Evolutionary conservation across 228 moss, liverwort and hornwort species (phyloP).

Genomic region (Sphagnum fallax): DNA sequence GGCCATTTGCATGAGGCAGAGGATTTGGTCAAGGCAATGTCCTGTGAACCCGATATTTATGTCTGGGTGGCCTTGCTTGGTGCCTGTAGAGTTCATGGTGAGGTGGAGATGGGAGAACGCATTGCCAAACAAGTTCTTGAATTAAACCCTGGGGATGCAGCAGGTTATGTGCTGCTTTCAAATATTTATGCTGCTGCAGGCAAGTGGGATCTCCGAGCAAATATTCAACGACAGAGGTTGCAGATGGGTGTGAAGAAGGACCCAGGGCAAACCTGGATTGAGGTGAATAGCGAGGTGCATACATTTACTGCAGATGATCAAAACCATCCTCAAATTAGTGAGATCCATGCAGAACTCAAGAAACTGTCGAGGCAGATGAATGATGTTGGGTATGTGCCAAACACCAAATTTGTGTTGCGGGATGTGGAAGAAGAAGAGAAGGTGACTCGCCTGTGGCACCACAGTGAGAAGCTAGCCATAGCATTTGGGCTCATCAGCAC

Average conservation of each 20-base stretch:
- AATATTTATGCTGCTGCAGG: slow-evolving; percentile 13
- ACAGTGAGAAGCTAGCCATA: slow-evolving; percentile 18
- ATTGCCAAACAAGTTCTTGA: slow-evolving; percentile 6
- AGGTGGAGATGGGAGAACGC: slow-evolving; percentile 6
- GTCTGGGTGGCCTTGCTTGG: slow-evolving; percentile 13
- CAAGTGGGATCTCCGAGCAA: slow-evolving; percentile 8
- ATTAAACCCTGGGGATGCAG: slow-evolving; percentile 7
- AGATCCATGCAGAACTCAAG: slow-evolving; percentile 9
- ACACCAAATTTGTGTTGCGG: slow-evolving; percentile 10
- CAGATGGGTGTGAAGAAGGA: slow-evolving; percentile 13
- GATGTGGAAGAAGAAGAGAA: slow-evolving; percentile 8
- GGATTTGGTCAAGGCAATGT: slow-evolving; percentile 5
- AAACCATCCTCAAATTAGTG: slow-evolving; percentile 9
- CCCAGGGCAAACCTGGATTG: slow-evolving; percentile 12
- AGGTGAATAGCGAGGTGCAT: slow-evolving; percentile 5
- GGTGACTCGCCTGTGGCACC: slow-evolving; percentile 7
- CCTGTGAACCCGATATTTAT: slow-evolving; percentile 4
- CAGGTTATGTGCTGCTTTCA: slow-evolving; percentile 16
- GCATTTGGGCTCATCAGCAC: slow-evolving; percentile 15
- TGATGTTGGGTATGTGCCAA: slow-evolving; percentile 10
- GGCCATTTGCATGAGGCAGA: slow-evolving; percentile 15
- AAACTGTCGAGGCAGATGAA: slow-evolving; percentile 3
- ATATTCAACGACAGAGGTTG: slow-evolving; percentile 5
- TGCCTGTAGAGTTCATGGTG: slow-evolving; percentile 14
- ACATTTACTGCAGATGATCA: slow-evolving; percentile 11